Conservation (phyloP, 2,329 filamentous ascomycete species). For the Fusarium lyarnte region DNA sequence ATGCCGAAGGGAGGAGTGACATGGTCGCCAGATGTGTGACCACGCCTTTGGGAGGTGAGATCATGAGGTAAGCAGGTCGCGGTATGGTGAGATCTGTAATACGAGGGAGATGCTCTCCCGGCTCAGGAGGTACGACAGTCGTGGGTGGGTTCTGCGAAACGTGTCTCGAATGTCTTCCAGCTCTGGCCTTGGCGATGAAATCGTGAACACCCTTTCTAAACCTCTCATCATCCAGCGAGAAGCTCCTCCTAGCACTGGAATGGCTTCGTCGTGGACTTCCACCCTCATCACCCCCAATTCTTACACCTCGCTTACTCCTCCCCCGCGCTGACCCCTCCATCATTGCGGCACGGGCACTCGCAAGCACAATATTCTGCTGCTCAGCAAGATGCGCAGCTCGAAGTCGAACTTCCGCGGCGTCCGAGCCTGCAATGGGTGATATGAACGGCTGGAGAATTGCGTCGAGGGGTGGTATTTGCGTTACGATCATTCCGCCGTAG, state of each 20-base stretch:
- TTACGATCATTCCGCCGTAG: constrained; percentile 86
- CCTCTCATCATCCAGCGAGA: constrained; percentile 58
- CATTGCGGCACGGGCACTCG: constrained; percentile 48
- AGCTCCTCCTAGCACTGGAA: constrained; percentile 48
- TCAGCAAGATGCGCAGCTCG: constrained; percentile 75
- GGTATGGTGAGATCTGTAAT: constrained; percentile 50
- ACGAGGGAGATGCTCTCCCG: constrained; percentile 42
- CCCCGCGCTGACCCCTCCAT: constrained; percentile 40
- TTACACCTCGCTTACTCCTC: constrained; percentile 52
- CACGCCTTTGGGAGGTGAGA: constrained; percentile 73
- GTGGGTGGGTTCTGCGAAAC: constrained; percentile 20
- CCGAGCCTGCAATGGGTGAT: constrained; percentile 61
- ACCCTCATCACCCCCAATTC: constrained; percentile 61
- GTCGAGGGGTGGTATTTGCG: constrained; percentile 71
- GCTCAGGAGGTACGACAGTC: constrained; percentile 13
- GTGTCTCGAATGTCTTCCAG: constrained; percentile 24
- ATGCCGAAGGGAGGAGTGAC: constrained; percentile 57
- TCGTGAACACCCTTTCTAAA: constrained; percentile 60
- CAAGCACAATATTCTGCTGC: constrained; percentile 64
- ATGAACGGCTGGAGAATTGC: constrained; percentile 70
- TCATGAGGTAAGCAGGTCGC: constrained; percentile 66
- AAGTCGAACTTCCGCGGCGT: constrained; percentile 74
- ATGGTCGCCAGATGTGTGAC: constrained; percentile 71
- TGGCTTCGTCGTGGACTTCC: constrained; percentile 52
- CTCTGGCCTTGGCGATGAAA: constrained; percentile 54